Evolutionary conservation across 441 rosid genomes (phyloP), one percentile per base, ranked within the genome.

Genomic region (Pelargonium cotyledonis): DNA sequence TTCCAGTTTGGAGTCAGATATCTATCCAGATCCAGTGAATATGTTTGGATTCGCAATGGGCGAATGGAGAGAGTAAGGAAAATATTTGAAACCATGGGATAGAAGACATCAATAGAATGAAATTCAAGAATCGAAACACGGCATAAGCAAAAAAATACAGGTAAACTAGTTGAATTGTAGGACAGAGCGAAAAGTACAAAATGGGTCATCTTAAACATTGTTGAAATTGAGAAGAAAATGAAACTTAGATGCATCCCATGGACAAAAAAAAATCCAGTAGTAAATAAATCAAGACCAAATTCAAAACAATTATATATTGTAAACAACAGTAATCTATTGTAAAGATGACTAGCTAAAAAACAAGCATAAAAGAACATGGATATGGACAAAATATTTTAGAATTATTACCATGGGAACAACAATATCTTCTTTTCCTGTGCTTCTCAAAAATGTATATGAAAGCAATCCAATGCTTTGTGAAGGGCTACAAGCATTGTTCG

Each of bases 341-440:
- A 51, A 51, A 14, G 57, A 14, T 51, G 4, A 51, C 57, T 5
- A 51, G 15, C 18, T 51, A 51, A 11, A 49, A 12, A 51, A 14
- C 16, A 14, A 61, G 11, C 6, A 19, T 10, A 2, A 23, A 26
- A 23, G 5, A 9, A 11, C 35, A 21, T 62, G 38, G 3, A 6
- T 9, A 41, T 62, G 65, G 1, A 57, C 21, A 38, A 12, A 14
- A 53, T 8, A 62, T 0, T 0, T 35, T 47, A 68, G 65, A 41
- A 18, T 41, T 69, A 71, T 84, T 91, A 95, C 99, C 97, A 95
- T 89, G 66, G 99, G 99, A 55, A 95, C 99, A 68, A 95, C 86
- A 43, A 95, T 92, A 82, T 95, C 97, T 77, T 92, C 96, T 82
- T 88, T 91, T 46, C 97, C 97, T 0, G 99, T 95, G 75, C 88